Percentiles rank a stretch among this genome's conserved stretches.
Conservation (phyloP, 768 basidiomycete genomes). For the Termitomyces sp. region DNA sequence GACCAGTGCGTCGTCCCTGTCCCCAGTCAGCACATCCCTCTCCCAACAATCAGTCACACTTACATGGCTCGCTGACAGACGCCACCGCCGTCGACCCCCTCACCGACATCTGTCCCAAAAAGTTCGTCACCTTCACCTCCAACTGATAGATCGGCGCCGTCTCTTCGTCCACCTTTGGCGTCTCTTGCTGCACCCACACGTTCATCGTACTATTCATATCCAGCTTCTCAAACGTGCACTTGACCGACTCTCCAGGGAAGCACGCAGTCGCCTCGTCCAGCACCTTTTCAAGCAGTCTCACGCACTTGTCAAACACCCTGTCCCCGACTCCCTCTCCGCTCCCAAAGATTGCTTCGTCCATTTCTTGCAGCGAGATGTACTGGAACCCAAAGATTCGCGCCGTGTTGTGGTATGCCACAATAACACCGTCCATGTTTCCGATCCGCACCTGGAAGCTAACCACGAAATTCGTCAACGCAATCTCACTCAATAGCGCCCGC, state of each 20-base stretch:
- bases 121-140: slow-evolving; percentile 39
- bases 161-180: slow-evolving; percentile 17
- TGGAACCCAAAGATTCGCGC: slow-evolving; percentile 89
- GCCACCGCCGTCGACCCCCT: slow-evolving; percentile 32
- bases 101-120: slow-evolving; percentile 31
- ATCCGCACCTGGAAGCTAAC: slow-evolving; percentile 92
- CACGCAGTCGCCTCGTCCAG: slow-evolving; percentile 48
- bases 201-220: slow-evolving; percentile 39
- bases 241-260: slow-evolving; percentile 64
- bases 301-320: slow-evolving; percentile 70
- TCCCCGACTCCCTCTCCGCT: slow-evolving; percentile 49
- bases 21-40: not conserved
- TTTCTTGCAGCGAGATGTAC: slow-evolving; percentile 81
- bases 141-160: slow-evolving; percentile 60
- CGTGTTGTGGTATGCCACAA: slow-evolving; percentile 87
- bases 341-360: slow-evolving; percentile 82
- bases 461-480: not conserved
- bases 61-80: slow-evolving; percentile 23
- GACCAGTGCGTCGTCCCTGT: slow-evolving; percentile 63
- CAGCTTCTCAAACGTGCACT: slow-evolving; percentile 56
- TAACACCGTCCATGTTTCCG: slow-evolving; percentile 94
- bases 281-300: slow-evolving; percentile 65
- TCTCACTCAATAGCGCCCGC: not conserved
- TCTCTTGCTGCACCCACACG: slow-evolving; percentile 63
- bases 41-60: slow-evolving; percentile 3